Conservation (phyloP, 2,329 filamentous ascomycete species). For the Endocalyx cinctus region DNA sequence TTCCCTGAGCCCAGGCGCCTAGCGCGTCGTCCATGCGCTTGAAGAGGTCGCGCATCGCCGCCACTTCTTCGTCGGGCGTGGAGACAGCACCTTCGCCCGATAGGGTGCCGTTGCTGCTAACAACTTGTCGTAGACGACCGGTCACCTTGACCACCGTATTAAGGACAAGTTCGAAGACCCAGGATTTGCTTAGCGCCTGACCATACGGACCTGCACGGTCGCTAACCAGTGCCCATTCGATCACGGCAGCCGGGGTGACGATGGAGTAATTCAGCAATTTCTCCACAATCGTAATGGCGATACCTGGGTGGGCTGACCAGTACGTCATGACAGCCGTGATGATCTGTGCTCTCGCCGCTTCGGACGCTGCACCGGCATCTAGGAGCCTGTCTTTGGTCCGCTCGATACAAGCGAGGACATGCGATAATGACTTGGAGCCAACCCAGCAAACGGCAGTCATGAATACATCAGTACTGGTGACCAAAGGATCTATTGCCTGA, state of each 20-base stretch:
- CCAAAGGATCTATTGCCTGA: slow-evolving; percentile 69
- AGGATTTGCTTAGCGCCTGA: slow-evolving; percentile 63
- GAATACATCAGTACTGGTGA: slow-evolving; percentile 89
- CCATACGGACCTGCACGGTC: slow-evolving; percentile 53
- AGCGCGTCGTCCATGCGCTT: slow-evolving; percentile 74
- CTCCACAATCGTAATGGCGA: slow-evolving; percentile 88
- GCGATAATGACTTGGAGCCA: slow-evolving; percentile 91
- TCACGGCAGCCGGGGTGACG: slow-evolving; percentile 75
- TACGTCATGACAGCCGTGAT: slow-evolving; percentile 86
- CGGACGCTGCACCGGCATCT: slow-evolving; percentile 69
- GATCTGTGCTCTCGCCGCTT: slow-evolving; percentile 78
- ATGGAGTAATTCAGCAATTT: slow-evolving; percentile 98
- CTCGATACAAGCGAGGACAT: slow-evolving; percentile 93
- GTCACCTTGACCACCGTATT: slow-evolving; percentile 90
- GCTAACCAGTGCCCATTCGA: slow-evolving; percentile 78
- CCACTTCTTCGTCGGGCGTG: slow-evolving; percentile 58
- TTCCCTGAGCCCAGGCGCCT: slow-evolving; percentile 65
- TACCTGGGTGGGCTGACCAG: slow-evolving; percentile 88
- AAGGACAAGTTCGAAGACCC: slow-evolving; percentile 85
- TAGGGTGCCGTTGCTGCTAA: too few relatives aligned
- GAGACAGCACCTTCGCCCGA: slow-evolving; percentile 50
- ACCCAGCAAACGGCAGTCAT: slow-evolving; percentile 91
- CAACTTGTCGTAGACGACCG: slow-evolving; percentile 76
- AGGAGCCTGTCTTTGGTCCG: slow-evolving; percentile 86
- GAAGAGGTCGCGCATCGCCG: slow-evolving; percentile 76